Percentiles rank a stretch among this genome's conserved stretches.
These are phyloP conservation scores for Cruciata laevipes DNA, from an alignment of 257 asterid genomes.

Conservation along the genomic window DNA sequence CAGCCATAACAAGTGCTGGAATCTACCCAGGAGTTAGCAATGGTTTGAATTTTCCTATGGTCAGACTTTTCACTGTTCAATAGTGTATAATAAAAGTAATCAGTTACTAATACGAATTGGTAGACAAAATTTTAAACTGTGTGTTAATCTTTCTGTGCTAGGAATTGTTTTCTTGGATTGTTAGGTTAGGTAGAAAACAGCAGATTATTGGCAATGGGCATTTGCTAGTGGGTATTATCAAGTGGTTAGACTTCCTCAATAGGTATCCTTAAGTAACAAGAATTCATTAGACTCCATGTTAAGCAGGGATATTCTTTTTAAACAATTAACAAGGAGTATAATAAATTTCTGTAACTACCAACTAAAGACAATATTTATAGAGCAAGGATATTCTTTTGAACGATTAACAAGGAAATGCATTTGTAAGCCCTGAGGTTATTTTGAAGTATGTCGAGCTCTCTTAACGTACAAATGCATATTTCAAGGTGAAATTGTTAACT, in stretches of 20 bases:
- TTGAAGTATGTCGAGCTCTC: not conserved
- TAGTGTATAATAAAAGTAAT: not conserved
- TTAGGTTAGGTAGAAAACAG: not conserved
- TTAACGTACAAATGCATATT: not conserved
- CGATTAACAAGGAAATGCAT: not conserved
- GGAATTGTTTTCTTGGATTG: not conserved
- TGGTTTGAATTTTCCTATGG: slow-evolving; percentile 45
- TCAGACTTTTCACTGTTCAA: slow-evolving; percentile 16
- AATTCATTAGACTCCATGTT: not conserved
- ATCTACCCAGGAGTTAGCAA: slow-evolving; percentile 99
- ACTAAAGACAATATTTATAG: not conserved
- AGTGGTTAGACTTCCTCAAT: not conserved
- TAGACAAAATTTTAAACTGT: not conserved
- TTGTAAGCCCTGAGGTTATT: not conserved
- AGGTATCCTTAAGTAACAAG: not conserved
- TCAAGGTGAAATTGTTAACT: not conserved
- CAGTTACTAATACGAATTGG: not conserved
- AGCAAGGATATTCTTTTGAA: not conserved
- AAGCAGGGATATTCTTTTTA: not conserved
- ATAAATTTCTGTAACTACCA: not conserved
- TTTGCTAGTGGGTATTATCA: not conserved
- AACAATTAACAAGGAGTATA: not conserved
- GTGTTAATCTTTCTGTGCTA: not conserved
- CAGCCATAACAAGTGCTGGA: slow-evolving; percentile 90
- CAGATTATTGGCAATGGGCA: not conserved